Conservation (phyloP, 768 basidiomycete species). For the Mycena filopes region DNA sequence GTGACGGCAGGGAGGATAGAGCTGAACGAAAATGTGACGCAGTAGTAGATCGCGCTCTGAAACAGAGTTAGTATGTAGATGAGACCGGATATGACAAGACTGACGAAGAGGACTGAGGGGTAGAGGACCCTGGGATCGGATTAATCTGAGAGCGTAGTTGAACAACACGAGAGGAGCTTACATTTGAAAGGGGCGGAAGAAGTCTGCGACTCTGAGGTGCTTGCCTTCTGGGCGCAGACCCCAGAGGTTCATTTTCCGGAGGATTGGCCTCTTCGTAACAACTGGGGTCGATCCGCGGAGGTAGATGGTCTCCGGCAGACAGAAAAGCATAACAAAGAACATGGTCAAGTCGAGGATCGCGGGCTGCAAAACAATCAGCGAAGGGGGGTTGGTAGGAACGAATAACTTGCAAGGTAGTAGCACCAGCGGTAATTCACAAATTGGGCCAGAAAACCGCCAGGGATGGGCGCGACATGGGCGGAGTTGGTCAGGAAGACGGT, state of each 20-base stretch:
- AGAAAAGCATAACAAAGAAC: constrained; percentile 35
- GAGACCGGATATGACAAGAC: constrained; percentile 1
- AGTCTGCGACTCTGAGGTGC: constrained; percentile 24
- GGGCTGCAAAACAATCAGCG: constrained; percentile 18
- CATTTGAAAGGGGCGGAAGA: constrained; percentile 32
- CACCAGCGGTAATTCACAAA: constrained; percentile 31
- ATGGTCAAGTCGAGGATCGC: constrained; percentile 31
- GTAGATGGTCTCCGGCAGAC: constrained; percentile 34
- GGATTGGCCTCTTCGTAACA: constrained; percentile 20
- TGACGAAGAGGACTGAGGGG: constrained; percentile 18
- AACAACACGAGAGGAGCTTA: constrained; percentile 1
- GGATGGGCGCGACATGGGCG: constrained; percentile 30
- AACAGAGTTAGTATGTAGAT: no score
- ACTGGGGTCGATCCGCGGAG: constrained; percentile 22
- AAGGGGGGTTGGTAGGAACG: no score
- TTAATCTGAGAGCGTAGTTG: background rate
- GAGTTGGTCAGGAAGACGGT: constrained; percentile 35
- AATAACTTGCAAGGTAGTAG: constrained; percentile 32
- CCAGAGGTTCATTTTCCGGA: constrained; percentile 27
- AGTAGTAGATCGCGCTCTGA: constrained; percentile 29
- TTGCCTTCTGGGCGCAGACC: constrained; percentile 30
- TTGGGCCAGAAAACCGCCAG: constrained; percentile 27
- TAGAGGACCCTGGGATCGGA: constrained; percentile 19
- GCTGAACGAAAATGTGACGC: constrained; percentile 20
- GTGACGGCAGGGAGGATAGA: constrained; percentile 36